phyloP scores from a whole-genome alignment of 495 filamentous ascomycete genomes.

The Astrocystis sublimbata region DNA sequence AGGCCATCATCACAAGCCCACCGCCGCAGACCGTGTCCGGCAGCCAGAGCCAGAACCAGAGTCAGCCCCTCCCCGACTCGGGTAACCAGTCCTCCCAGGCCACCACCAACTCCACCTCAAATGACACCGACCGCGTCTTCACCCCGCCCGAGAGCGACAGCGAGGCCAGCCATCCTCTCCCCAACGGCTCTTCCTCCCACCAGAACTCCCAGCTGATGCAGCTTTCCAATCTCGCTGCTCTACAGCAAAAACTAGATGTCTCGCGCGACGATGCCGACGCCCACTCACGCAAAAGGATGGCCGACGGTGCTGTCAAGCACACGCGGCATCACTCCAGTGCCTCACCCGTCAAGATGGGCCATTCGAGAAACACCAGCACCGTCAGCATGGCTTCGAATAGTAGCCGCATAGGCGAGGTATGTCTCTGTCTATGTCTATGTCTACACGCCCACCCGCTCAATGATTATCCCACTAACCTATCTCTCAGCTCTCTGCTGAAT shows the following conservation, averaged over 20 bases:
- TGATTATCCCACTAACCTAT: too few relatives aligned
- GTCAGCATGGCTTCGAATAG: slow-evolving; percentile 56
- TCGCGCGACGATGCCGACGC: slow-evolving; percentile 28
- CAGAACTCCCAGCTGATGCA: slow-evolving; percentile 54
- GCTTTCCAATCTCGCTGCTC: slow-evolving; percentile 55
- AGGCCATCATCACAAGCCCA: background rate
- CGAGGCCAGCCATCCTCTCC: slow-evolving; percentile 37
- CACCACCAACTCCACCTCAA: slow-evolving; percentile 38
- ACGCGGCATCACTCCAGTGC: slow-evolving; percentile 39
- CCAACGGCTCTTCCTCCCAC: slow-evolving; percentile 40
- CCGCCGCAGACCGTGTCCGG: slow-evolving; percentile 19
- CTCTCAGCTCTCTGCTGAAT: slow-evolving; percentile 68
- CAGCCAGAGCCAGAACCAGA: slow-evolving; percentile 23
- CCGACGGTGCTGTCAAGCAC: slow-evolving; percentile 62
- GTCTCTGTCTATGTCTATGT: slow-evolving; percentile 22
- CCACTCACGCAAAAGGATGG: slow-evolving; percentile 60
- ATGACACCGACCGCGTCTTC: slow-evolving; percentile 46
- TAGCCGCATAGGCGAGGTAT: slow-evolving; percentile 75
- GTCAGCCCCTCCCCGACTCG: slow-evolving; percentile 32
- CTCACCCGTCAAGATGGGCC: slow-evolving; percentile 47
- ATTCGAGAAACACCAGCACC: slow-evolving; percentile 70
- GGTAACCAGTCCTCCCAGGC: slow-evolving; percentile 45
- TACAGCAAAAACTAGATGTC: slow-evolving; percentile 48
- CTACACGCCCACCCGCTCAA: slow-evolving; percentile 17
- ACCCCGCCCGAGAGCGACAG: slow-evolving; percentile 51